Conservation (phyloP, 75 land plant genomes). For the Cupressus sempervirens region DNA sequence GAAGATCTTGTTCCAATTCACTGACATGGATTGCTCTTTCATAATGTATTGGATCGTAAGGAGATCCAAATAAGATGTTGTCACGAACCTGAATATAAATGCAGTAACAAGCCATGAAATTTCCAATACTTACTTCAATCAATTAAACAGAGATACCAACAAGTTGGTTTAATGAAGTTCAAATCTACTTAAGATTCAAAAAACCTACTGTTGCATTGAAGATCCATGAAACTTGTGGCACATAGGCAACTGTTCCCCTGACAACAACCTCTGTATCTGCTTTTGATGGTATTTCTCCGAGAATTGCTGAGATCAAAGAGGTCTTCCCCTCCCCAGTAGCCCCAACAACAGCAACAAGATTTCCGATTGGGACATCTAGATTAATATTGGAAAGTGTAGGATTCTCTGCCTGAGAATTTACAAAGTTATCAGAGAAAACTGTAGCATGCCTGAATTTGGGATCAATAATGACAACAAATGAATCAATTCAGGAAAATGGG, state of each 20-base stretch:
- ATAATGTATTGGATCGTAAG: slow-evolving; percentile 20
- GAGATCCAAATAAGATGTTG: slow-evolving; percentile 27
- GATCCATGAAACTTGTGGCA: slow-evolving; percentile 97
- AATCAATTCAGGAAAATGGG: background rate
- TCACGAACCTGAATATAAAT: slow-evolving; percentile 45
- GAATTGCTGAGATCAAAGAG: slow-evolving; percentile 84
- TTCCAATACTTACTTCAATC: background rate
- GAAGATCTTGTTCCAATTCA: slow-evolving; percentile 20
- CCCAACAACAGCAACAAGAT: slow-evolving; percentile 89
- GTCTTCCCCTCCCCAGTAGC: slow-evolving; percentile 98
- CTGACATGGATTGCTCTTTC: slow-evolving; percentile 21
- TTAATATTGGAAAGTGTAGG: slow-evolving; percentile 85
- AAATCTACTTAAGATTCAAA: background rate
- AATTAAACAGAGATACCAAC: background rate
- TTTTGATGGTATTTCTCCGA: slow-evolving; percentile 80
- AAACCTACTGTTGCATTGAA: slow-evolving; percentile 92
- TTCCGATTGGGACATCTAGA: slow-evolving; percentile 79
- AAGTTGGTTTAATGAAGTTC: background rate
- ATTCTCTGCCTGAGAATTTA: slow-evolving; percentile 45
- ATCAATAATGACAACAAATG: background rate
- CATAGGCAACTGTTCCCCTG: slow-evolving; percentile 91
- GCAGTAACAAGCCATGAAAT: background rate
- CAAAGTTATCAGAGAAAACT: slow-evolving; percentile 7
- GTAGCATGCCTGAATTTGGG: background rate
- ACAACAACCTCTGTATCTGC: slow-evolving; percentile 43